Evolutionary conservation across 257 asterid species (phyloP).

Genomic region (Rehmannia glutinosa): DNA sequence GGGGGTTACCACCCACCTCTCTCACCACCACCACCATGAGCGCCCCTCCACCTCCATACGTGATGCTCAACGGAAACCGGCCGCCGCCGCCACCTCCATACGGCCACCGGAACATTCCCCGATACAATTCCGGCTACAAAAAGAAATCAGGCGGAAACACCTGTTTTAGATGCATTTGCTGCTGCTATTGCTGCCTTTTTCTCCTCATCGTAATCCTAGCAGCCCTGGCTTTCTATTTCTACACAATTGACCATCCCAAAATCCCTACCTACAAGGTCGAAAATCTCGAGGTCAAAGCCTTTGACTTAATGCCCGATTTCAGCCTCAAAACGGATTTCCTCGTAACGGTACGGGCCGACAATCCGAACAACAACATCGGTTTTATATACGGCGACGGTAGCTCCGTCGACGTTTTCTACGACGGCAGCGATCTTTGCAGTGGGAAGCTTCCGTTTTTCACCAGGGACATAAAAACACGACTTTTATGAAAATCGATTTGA

Average conservation of each 20-base stretch:
- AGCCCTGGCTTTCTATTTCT: slow-evolving; percentile 20
- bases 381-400: slow-evolving; percentile 31
- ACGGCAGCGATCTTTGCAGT: slow-evolving; percentile 24
- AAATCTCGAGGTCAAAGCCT: slow-evolving; percentile 32
- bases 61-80: slow-evolving; percentile 12
- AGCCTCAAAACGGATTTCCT: slow-evolving; percentile 27
- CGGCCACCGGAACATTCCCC: slow-evolving; percentile 16
- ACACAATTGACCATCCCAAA: slow-evolving; percentile 23
- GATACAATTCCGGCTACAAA: background rate
- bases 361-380: slow-evolving; percentile 36
- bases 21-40: slow-evolving; percentile 19
- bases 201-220: slow-evolving; percentile 18
- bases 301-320: slow-evolving; percentile 31
- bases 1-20: background rate
- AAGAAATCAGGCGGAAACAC: background rate
- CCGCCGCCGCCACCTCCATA: slow-evolving; percentile 19
- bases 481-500: slow-evolving; percentile 25
- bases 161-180: slow-evolving; percentile 30
- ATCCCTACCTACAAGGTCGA: slow-evolving; percentile 35
- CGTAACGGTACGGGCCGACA: slow-evolving; percentile 28
- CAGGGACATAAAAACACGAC: slow-evolving; percentile 36
- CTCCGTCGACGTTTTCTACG: slow-evolving; percentile 22
- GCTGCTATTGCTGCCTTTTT: slow-evolving; percentile 35
- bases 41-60: slow-evolving; percentile 33
- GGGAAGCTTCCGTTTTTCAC: slow-evolving; percentile 38